Evolutionary conservation across 2,329 filamentous ascomycete genomes (phyloP), one percentile per base, ranked within the genome.

Genomic region (Chaetomium sp.): DNA sequence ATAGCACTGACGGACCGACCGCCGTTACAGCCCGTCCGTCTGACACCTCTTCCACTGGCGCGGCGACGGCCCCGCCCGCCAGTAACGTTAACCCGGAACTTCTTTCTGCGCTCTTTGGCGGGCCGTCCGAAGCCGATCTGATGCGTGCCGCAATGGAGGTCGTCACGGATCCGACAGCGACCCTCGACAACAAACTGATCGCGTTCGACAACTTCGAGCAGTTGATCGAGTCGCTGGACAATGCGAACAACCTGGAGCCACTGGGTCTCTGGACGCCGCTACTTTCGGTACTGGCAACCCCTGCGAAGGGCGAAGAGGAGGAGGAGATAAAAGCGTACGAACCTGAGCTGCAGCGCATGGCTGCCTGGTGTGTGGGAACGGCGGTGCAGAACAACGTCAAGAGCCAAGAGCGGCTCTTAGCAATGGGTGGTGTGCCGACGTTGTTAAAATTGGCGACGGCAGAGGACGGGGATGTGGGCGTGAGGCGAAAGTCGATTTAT

Each of bases 191-290:
- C 72, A 90, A 89, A 70, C 73, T 95, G 53, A 81, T 85, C 56
- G 91, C 91, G 40, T 95, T 95, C 72, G 91, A 96, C 79, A 96
- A 96, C 74, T 87, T 96, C 60, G 91, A 96, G 75, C 89, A 95
- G 71, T 78, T 96, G 57, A 87, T 96, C 66, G 91, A 96, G 76
- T 85, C 82, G 60, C 84, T 97, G 65, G 94, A 99, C 78, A 99
- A 99, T 71, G 92, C 94, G 56, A 99, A 97, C 77, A 95, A 96
- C 73, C 81, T 99, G 64, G 85, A 85, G 62, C 81, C 81, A 34
- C 75, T 96, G 19, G 80, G 80, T 6, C 78, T 97, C 36, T 99
- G 94, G 94, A 80, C 81, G 9, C 89, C 89, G 8, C 76, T 99
- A 41, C 76, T 96, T 9, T 72, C 78, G 7, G 82, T 87, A 60